These are phyloP conservation scores for Neofusicoccum cordaticola DNA, from an alignment of 2,329 filamentous ascomycete species.

Conservation along the genomic window DNA sequence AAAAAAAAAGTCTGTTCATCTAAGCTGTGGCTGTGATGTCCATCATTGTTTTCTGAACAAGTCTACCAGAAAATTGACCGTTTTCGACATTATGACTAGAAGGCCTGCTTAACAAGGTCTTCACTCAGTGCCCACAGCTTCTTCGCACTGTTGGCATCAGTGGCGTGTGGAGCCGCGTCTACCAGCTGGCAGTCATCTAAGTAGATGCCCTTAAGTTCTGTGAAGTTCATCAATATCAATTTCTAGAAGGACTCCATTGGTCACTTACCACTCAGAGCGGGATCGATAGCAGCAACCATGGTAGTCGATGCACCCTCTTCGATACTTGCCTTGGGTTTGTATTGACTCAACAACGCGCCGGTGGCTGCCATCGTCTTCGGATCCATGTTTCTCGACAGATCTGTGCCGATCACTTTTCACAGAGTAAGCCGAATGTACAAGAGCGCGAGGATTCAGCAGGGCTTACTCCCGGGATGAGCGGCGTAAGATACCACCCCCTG, in stretches of 20 bases:
- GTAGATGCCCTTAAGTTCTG: constrained; percentile 27
- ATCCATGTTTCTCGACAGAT: neutral
- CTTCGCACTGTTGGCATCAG: constrained; percentile 24
- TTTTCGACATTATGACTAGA: neutral
- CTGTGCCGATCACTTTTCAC: neutral
- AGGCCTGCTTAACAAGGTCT: constrained; percentile 28
- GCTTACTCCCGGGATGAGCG: constrained; percentile 29
- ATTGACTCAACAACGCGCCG: neutral
- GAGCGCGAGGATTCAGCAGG: neutral
- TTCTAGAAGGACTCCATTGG: too few relatives aligned
- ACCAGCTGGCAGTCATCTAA: constrained; percentile 27
- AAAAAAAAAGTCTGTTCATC: too few relatives aligned
- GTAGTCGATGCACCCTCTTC: constrained; percentile 31
- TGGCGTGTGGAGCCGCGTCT: constrained; percentile 22
- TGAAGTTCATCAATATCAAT: neutral
- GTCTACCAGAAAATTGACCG: too few relatives aligned
- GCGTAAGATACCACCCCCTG: constrained; percentile 28
- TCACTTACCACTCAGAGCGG: constrained; percentile 21
- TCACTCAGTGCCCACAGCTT: constrained; percentile 34
- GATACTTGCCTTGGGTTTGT: constrained; percentile 21
- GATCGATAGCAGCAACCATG: constrained; percentile 31
- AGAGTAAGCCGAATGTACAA: neutral
- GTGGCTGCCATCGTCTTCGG: neutral
- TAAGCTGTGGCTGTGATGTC: too few relatives aligned
- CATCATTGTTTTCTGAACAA: too few relatives aligned